Evolutionary conservation across 208 protist genomes (phyloP), one percentile per base, ranked within the genome.

Genomic region (Blechomonas ayalai): DNA sequence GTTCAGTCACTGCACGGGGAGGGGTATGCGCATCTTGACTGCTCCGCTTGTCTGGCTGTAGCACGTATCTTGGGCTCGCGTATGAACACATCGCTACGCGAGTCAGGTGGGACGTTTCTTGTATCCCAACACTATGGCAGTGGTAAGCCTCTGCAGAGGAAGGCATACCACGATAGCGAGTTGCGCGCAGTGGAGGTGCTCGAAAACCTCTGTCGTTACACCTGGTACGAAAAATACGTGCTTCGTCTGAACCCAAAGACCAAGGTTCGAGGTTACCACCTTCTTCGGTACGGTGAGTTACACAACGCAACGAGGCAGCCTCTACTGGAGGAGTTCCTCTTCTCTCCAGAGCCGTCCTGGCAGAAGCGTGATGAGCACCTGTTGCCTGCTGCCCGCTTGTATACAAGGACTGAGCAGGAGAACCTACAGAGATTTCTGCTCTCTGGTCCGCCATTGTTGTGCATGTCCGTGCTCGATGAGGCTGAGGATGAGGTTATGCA

Each of bases 41-140:
- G 82, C 67, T 91, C 82, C 22, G 66, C 72, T 22, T 91, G 82
- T 47, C 41, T 91, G 18, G 63, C 69, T 16, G 78, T 91, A 22
- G 73, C 78, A 0, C 44, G 57, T 8, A 43, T 77, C 31, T 48
- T 91, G 28, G 73, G 65, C 10, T 12, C 34, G 0, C 67, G 64
- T 12, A 83, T 91, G 46, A 88, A 91, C 51, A 41, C 36, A n/a
- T 78, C 77, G 0, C 59, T 90, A 15, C 31, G 58, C 36, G 52
- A 64, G 43, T 58, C 53, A 13, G 63, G 54, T 4, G 45, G 62
- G 1, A 70, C 61, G 27, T 73, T 73, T 37, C 53, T 82, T 26
- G 45, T 65, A 8, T 80, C 73, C 8, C 67, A 83, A 28, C 64
- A 73, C 1, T n/a, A n/a, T n/a, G n/a, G n/a, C n/a, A n/a, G n/a